Percentiles rank a stretch among this genome's conserved stretches.
Evolutionary conservation across 768 basidiomycete genomes (phyloP).

Genomic region (Porphyrellus cyaneotinctus): DNA sequence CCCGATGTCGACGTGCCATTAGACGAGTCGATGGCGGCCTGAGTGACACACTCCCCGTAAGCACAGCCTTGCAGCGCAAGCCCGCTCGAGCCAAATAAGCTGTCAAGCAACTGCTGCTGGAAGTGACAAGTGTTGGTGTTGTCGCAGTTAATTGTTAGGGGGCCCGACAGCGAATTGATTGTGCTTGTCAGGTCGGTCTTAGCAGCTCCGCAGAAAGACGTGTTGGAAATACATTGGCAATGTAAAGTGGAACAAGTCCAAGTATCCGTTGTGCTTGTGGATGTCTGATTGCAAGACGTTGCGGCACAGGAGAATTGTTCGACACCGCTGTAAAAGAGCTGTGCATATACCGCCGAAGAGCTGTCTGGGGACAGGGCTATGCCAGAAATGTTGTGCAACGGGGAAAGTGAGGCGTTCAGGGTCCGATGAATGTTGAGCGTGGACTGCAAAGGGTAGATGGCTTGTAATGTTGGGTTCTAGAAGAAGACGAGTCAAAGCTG

Average conservation of each 20-base stretch:
- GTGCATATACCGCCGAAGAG: constrained; percentile 58
- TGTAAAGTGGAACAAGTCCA: constrained; percentile 73
- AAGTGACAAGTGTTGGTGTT: constrained; percentile 66
- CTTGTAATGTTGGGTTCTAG: constrained; percentile 83
- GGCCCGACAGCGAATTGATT: constrained; percentile 63
- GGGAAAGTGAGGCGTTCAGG: constrained; percentile 64
- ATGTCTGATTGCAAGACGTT: constrained; percentile 61
- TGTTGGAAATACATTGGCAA: constrained; percentile 67
- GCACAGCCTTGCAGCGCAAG: constrained; percentile 69
- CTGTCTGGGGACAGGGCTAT: constrained; percentile 40
- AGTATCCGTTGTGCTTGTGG: constrained; percentile 37
- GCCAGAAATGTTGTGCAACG: constrained; percentile 37
- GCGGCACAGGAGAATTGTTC: constrained; percentile 89
- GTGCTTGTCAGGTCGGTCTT: constrained; percentile 49
- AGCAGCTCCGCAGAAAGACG: constrained; percentile 71
- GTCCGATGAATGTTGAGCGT: constrained; percentile 79
- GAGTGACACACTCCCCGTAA: constrained; percentile 87
- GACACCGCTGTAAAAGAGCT: constrained; percentile 73
- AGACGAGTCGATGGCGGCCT: constrained; percentile 66
- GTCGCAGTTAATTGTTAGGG: constrained; percentile 66
- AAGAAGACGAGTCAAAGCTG: background rate
- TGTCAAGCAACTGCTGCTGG: constrained; percentile 62
- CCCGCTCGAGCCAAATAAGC: constrained; percentile 69
- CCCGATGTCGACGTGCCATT: constrained; percentile 34
- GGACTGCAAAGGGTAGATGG: constrained; percentile 64